These are phyloP conservation scores for Clonostachys byssicola DNA, from an alignment of 2,329 filamentous ascomycete genomes.

Conservation along the genomic window DNA sequence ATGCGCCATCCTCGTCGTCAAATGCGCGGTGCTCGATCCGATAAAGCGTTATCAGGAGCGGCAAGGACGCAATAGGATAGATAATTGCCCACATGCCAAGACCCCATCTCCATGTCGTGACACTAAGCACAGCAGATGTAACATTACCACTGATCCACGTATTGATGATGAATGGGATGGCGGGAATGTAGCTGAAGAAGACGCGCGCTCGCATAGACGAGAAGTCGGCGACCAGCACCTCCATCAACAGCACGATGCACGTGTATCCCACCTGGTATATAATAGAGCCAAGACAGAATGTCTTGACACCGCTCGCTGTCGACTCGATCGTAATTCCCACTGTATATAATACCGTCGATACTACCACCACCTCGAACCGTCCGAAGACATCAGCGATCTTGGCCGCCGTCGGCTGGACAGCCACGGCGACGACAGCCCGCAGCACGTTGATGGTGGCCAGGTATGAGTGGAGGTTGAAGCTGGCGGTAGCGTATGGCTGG, in stretches of 20 bases:
- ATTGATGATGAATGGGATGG: slow-evolving; percentile 55
- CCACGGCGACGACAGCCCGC: slow-evolving; percentile 54
- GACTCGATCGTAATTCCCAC: slow-evolving; percentile 50
- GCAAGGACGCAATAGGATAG: slow-evolving; percentile 50
- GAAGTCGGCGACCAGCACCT: slow-evolving; percentile 57
- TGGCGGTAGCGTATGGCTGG: slow-evolving; percentile 49
- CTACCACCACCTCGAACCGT: slow-evolving; percentile 50
- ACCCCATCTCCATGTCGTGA: slow-evolving; percentile 57
- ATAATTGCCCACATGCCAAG: slow-evolving; percentile 62
- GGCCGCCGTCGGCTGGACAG: slow-evolving; percentile 52
- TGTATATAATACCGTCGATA: slow-evolving; percentile 53
- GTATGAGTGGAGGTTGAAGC: slow-evolving; percentile 47
- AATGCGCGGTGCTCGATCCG: slow-evolving; percentile 18
- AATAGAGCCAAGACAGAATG: slow-evolving; percentile 48
- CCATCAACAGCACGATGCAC: slow-evolving; percentile 49
- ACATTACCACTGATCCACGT: slow-evolving; percentile 61
- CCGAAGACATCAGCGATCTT: slow-evolving; percentile 63
- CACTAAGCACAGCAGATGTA: slow-evolving; percentile 39
- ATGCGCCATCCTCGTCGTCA: slow-evolving; percentile 1
- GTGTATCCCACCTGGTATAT: slow-evolving; percentile 58
- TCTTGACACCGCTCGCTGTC: slow-evolving; percentile 36
- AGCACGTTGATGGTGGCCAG: slow-evolving; percentile 56
- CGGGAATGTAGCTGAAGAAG: slow-evolving; percentile 59
- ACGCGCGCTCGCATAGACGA: slow-evolving; percentile 56
- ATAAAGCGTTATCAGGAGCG: slow-evolving; percentile 41